Evolutionary conservation across 2,329 filamentous ascomycete species (phyloP).

Genomic region (Tolypocladium tropicale): DNA sequence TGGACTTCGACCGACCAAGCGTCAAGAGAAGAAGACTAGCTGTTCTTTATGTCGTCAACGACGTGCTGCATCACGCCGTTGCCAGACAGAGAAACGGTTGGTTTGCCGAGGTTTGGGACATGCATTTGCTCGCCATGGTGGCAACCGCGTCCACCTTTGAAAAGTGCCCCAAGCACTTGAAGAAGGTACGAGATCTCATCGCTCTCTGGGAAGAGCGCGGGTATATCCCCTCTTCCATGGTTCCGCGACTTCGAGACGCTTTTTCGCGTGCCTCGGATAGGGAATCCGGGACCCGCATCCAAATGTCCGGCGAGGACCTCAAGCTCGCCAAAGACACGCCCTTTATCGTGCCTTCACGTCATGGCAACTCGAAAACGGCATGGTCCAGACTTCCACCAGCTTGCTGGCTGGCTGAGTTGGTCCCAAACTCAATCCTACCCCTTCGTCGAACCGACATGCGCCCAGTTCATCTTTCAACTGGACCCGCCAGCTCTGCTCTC

Average conservation of each 20-base stretch:
- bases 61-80: conserved; percentile 62
- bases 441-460: conserved; percentile 63
- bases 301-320: conserved; percentile 13
- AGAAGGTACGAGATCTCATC: conserved; percentile 54
- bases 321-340: conserved; percentile 46
- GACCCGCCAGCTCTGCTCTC: conserved; percentile 57
- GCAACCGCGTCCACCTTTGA: conserved; percentile 44
- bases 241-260: conserved; percentile 49
- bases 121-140: conserved; percentile 53
- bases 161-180: conserved; percentile 53
- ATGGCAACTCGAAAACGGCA: conserved; percentile 62
- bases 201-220: conserved; percentile 58
- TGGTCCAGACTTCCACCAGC: conserved; percentile 79
- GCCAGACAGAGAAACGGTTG: conserved; percentile 38
- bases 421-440: conserved; percentile 63
- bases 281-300: conserved; percentile 7
- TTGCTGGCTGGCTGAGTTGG: conserved; percentile 69
- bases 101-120: conserved; percentile 47
- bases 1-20: conserved; percentile 33
- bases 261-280: conserved; percentile 31
- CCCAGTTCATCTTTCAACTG: conserved; percentile 59
- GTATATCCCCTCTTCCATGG: conserved; percentile 46
- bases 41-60: conserved; percentile 68
- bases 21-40: conserved; percentile 61
- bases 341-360: conserved; percentile 62